Percentiles rank a stretch among this genome's conserved stretches.
phyloP scores from a whole-genome alignment of 208 protist species.

The Leishmania braziliensis region DNA sequence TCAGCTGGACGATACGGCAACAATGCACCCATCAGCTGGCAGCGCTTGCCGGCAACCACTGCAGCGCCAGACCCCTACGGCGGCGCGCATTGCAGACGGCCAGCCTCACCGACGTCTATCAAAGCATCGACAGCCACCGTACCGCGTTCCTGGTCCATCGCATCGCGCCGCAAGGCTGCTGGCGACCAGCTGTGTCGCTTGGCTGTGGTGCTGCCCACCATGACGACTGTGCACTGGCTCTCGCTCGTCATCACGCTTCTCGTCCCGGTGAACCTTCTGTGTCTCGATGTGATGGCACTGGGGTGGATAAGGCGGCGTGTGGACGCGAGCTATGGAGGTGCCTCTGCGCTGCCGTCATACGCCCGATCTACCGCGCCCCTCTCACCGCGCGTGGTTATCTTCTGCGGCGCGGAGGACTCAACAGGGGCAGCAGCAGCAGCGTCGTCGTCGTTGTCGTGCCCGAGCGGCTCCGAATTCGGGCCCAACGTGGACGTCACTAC shows the following conservation, averaged over 20 bases:
- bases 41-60: not conserved
- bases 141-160: not conserved
- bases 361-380: too few relatives aligned
- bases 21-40: not conserved
- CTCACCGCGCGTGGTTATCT: not conserved
- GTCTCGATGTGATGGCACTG: conserved; percentile 29
- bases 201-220: conserved; percentile 6
- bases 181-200: conserved; percentile 1
- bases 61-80: not conserved
- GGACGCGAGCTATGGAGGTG: conserved; percentile 7
- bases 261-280: conserved; percentile 29
- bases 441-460: not conserved
- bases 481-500: not conserved
- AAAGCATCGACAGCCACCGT: not conserved
- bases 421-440: not conserved
- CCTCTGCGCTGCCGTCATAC: not conserved
- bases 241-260: conserved; percentile 33
- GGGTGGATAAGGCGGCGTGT: conserved; percentile 18
- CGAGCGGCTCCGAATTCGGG: not conserved
- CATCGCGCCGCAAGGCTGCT: not conserved
- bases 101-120: not conserved
- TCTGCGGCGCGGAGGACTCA: not conserved
- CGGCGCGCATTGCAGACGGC: not conserved
- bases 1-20: not conserved
- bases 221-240: conserved; percentile 20